These are phyloP conservation scores for Botrytis porri DNA, from an alignment of 2,329 filamentous ascomycete genomes.

Conservation along the genomic window DNA sequence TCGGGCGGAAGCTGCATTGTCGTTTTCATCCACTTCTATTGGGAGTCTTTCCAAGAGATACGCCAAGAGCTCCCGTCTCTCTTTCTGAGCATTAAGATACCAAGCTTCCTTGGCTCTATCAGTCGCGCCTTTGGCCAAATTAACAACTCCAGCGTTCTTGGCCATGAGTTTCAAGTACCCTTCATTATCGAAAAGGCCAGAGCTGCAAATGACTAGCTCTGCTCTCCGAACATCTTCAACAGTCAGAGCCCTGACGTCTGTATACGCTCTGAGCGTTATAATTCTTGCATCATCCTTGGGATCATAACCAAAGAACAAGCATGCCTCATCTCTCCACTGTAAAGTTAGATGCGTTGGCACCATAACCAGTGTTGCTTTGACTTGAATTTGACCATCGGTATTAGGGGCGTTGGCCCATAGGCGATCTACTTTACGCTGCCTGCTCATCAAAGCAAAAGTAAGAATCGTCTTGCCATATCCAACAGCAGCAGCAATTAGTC, in stretches of 20 bases:
- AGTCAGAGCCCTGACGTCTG: constrained; percentile 5
- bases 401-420: neutral
- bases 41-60: neutral
- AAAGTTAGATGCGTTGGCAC: constrained; percentile 52
- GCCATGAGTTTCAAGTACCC: neutral
- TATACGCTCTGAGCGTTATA: constrained; percentile 45
- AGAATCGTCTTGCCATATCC: constrained; percentile 67
- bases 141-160: neutral
- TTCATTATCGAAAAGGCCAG: neutral
- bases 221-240: constrained; percentile 6
- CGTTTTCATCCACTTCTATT: neutral
- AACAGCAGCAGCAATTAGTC: constrained; percentile 61
- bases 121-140: neutral
- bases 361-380: constrained; percentile 58
- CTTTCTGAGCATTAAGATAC: neutral
- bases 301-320: constrained; percentile 38
- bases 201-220: neutral
- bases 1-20: neutral
- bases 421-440: neutral
- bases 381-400: constrained; percentile 32
- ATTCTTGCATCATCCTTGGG: neutral
- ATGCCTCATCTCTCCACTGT: constrained; percentile 56
- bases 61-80: neutral
- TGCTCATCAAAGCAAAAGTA: constrained; percentile 27
- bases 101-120: constrained; percentile 6